A percentile compares a stretch with the other conserved stretches of the same genome.
phyloP scores from a whole-genome alignment of 306 rosid genomes.

The Comarum palustre region DNA sequence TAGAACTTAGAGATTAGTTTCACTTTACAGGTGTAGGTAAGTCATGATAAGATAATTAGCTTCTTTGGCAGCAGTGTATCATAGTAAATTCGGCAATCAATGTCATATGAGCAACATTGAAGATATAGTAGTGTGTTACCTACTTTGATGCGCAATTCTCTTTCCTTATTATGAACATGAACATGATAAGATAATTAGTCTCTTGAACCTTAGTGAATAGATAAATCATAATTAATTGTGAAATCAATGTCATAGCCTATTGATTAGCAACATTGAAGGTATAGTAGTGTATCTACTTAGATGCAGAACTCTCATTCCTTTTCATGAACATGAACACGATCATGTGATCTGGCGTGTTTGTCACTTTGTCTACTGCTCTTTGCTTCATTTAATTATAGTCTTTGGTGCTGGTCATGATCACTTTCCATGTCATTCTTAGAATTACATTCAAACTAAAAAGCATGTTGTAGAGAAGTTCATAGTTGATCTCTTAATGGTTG shows the following conservation, averaged over 20 bases:
- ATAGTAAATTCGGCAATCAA: neutral
- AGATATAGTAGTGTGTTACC: neutral
- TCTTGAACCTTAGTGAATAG: neutral
- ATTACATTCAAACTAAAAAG: neutral
- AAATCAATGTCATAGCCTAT: neutral
- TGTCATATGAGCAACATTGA: neutral
- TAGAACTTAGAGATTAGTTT: neutral
- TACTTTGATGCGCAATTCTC: neutral
- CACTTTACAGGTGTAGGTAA: neutral
- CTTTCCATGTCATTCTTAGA: neutral
- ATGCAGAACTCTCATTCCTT: neutral
- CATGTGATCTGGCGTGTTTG: neutral
- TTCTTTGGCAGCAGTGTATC: neutral
- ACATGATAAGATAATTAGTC: neutral
- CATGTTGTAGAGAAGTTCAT: neutral
- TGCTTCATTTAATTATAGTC: conserved; percentile 1
- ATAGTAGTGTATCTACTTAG: neutral
- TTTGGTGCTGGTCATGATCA: neutral
- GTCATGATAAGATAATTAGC: neutral
- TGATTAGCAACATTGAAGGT: neutral
- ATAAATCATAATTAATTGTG: neutral
- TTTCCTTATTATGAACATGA: too few relatives aligned
- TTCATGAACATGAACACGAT: neutral
- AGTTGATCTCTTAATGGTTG: neutral
- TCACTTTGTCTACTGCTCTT: conserved; percentile 2